Conservation (phyloP, 106 monocot genomes). For the Alisma plantagoaquatica region DNA sequence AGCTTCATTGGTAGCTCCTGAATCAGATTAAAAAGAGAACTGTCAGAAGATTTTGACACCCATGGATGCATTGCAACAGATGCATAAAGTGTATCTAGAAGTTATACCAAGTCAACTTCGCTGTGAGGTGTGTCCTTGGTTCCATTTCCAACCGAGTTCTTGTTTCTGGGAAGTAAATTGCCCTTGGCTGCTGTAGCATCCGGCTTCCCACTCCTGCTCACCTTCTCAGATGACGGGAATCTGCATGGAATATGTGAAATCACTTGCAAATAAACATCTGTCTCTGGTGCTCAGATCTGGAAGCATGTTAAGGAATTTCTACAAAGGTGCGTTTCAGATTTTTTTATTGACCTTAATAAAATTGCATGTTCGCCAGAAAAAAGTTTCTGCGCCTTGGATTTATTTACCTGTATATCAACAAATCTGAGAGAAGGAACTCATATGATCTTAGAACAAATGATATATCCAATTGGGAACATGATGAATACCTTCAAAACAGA, state of each 20-base stretch:
- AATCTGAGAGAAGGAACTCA: not conserved
- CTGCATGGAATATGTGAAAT: constrained; percentile 40
- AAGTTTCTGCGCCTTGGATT: constrained; percentile 36
- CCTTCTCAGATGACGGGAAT: constrained; percentile 53
- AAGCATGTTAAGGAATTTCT: too few relatives aligned
- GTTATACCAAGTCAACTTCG: constrained; percentile 44
- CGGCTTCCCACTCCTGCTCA: constrained; percentile 23
- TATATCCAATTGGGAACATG: not conserved
- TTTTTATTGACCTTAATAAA: constrained; percentile 33
- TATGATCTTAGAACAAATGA: not conserved
- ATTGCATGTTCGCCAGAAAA: constrained; percentile 40
- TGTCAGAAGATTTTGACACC: too few relatives aligned
- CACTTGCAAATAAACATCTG: too few relatives aligned
- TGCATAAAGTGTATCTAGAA: not conserved
- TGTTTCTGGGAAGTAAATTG: constrained; percentile 17
- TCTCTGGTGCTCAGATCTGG: too few relatives aligned
- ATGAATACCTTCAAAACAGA: constrained; percentile 69
- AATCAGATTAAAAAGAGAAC: too few relatives aligned
- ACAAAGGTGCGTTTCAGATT: too few relatives aligned
- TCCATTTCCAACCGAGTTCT: constrained; percentile 16
- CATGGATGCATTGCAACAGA: too few relatives aligned
- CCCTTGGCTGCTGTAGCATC: constrained; percentile 47
- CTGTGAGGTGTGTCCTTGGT: constrained; percentile 18
- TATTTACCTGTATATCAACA: constrained; percentile 40
- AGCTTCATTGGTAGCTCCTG: constrained; percentile 57